Base-by-base conservation (phyloP, 2,329 filamentous ascomycete genomes). In the Penicillium sp. region DNA sequence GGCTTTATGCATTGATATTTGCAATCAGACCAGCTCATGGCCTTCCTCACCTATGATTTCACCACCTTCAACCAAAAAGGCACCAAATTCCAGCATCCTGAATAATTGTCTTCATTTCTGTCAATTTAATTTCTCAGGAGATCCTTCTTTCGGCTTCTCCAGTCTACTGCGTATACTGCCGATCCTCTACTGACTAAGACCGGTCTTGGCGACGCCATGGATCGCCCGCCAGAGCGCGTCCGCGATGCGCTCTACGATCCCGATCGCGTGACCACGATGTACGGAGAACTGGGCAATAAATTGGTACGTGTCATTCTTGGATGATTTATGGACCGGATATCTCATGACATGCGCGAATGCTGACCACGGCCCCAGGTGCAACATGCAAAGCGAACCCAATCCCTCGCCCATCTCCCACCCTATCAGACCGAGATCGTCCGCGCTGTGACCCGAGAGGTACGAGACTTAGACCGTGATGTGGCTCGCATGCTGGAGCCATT, bases 381-480 rank as follows among this genome's bases (percentile, higher is more conserved):
- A 75, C 87, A 97, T 76, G 93, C 93, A 67, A 97, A 97, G 77
- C 83, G 93, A 65, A 95, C 87, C 14, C 89, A 93, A 69, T 86
- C 87, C 55, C 81, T 98, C 46, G 74, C 84, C 26, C 83, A 94
- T 66, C 80, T 98, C 2, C 93, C 93, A 0, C 85, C 89, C 3
- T 97, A 97, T 67, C 89, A 95, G 69, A 85, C 89, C 23, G 93
- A 97, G 64, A 79, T 94, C 36, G 88, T 97, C 44, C 89, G 90
- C 47, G 81, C 82, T 16, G 86, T 95, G 40, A 86, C 89, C 2
- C 85, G 89, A 60, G 93, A 98, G 77, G 89, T 96, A 18, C 86
- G 90, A 59, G 91, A 97, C 59, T 79, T 98, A 7, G 86, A 97
- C 69, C 88, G 86, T 65, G 89, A 96, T 69, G 85, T 91, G 26